Evolutionary conservation across 306 rosid genomes (phyloP).

Genomic region (Citrullus colocynthis): DNA sequence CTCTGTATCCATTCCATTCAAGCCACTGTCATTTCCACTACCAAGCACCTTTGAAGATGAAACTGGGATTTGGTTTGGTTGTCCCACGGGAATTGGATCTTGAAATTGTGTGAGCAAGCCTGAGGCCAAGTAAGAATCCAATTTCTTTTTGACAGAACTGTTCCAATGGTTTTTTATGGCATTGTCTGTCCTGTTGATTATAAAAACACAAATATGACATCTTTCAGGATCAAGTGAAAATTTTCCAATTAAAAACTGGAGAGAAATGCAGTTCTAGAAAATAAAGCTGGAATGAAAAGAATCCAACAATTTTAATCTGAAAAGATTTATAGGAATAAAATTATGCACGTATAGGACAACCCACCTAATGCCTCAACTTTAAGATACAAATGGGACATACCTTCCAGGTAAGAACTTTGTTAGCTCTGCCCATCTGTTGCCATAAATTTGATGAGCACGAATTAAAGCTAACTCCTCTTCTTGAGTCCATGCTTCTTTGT

Average conservation of each 20-base stretch:
- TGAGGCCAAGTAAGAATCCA: constrained; percentile 91
- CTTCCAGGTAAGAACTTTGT: constrained; percentile 93
- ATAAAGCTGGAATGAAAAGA: not conserved
- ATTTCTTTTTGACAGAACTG: constrained; percentile 94
- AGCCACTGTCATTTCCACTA: constrained; percentile 56
- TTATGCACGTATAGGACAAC: not conserved
- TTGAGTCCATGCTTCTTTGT: constrained; percentile 97
- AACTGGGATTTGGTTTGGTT: constrained; percentile 32
- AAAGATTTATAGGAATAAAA: not conserved
- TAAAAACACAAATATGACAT: not conserved
- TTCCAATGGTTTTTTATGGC: constrained; percentile 98
- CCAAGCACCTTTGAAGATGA: constrained; percentile 54
- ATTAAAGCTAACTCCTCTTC: constrained; percentile 92
- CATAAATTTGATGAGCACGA: constrained; percentile 82
- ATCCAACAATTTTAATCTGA: not conserved
- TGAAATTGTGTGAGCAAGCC: constrained; percentile 67
- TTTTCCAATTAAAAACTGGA: not conserved
- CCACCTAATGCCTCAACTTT: not conserved
- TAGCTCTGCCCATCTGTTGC: constrained; percentile 97
- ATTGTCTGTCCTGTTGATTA: constrained; percentile 84
- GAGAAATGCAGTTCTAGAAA: not conserved
- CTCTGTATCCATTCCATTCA: constrained; percentile 48
- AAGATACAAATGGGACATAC: constrained; percentile 23
- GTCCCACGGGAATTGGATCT: constrained; percentile 38
- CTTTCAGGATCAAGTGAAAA: not conserved